A percentile compares a stretch with the other conserved stretches of the same genome.
phyloP scores from a whole-genome alignment of 169 alveolate genomes.

The Miamiensis avidus region DNA sequence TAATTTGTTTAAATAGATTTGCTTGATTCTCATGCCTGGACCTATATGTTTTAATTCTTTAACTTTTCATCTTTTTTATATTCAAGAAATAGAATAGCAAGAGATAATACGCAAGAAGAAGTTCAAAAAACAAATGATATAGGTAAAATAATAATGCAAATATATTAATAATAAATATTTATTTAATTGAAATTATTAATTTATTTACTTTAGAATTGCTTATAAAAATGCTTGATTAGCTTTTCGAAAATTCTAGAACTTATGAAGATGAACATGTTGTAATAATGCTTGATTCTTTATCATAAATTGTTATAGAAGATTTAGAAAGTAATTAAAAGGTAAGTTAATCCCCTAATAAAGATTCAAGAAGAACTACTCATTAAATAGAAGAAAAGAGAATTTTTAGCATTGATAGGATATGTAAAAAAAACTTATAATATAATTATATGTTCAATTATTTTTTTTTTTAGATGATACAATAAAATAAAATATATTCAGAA shows the following conservation, averaged over 20 bases:
- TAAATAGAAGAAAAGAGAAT: not conserved
- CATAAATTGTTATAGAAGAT: constrained; percentile 3
- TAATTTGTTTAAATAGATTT: constrained; percentile 1
- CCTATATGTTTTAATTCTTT: not conserved
- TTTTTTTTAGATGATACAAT: not conserved
- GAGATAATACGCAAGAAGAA: constrained; percentile 22
- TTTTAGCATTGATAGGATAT: constrained; percentile 5
- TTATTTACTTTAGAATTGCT: not conserved
- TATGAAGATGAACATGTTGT: constrained; percentile 14
- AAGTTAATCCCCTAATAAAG: not conserved
- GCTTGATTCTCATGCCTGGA: constrained; percentile 12
- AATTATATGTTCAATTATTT: not conserved
- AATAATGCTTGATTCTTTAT: constrained; percentile 4
- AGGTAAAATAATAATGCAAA: not conserved
- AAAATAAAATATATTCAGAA: not conserved
- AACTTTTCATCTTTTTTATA: constrained; percentile 1
- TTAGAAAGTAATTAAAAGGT: not conserved
- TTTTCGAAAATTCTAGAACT: constrained; percentile 17
- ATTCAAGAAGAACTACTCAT: not conserved
- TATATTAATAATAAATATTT: too few species aligned
- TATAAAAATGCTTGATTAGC: not conserved
- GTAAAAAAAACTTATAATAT: constrained; percentile 4
- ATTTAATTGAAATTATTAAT: too few species aligned
- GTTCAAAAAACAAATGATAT: constrained; percentile 12
- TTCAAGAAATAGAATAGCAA: constrained; percentile 20